A percentile compares a stretch with the other conserved stretches of the same genome.
Conservation (phyloP, 768 basidiomycete genomes). For the Omphalotus guepiniiformis region DNA sequence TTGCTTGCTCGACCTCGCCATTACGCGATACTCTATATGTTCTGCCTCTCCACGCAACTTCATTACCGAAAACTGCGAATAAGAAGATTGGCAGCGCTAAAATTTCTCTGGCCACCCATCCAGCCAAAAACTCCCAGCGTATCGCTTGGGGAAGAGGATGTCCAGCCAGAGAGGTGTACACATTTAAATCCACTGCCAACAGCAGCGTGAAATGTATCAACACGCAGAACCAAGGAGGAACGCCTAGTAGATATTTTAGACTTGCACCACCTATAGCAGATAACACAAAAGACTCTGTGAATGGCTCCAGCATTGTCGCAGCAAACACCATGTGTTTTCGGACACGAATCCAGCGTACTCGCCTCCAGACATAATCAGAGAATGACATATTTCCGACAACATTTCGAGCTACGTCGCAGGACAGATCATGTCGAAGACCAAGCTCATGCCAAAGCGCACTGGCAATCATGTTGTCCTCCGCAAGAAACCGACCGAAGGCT, state of each 20-base stretch:
- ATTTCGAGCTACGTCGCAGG: slow-evolving; percentile 87
- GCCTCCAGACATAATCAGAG: slow-evolving; percentile 78
- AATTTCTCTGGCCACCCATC: slow-evolving; percentile 79
- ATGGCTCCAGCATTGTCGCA: slow-evolving; percentile 87
- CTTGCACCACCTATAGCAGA: slow-evolving; percentile 61
- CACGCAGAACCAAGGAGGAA: slow-evolving; percentile 52
- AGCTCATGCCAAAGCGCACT: slow-evolving; percentile 92
- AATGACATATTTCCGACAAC: slow-evolving; percentile 86
- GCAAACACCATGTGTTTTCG: slow-evolving; percentile 88
- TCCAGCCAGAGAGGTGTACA: slow-evolving; percentile 73
- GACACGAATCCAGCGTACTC: slow-evolving; percentile 95
- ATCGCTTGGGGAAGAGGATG: slow-evolving; percentile 48
- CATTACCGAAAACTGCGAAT: slow-evolving; percentile 74
- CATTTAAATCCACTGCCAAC: slow-evolving; percentile 78
- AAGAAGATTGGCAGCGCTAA: slow-evolving; percentile 87
- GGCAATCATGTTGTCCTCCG: slow-evolving; percentile 98
- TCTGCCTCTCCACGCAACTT: slow-evolving; percentile 85
- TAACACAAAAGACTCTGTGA: slow-evolving; percentile 81
- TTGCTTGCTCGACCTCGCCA: slow-evolving; percentile 55
- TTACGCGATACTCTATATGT: slow-evolving; percentile 70
- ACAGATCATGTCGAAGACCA: slow-evolving; percentile 81
- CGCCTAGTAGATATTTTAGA: slow-evolving; percentile 42
- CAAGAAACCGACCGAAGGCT: slow-evolving; percentile 84
- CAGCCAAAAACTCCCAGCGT: slow-evolving; percentile 58
- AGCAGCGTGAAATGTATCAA: slow-evolving; percentile 61